phyloP scores from a whole-genome alignment of 192 early-diverging fungal genomes.

The Spizellomyces sp. region DNA sequence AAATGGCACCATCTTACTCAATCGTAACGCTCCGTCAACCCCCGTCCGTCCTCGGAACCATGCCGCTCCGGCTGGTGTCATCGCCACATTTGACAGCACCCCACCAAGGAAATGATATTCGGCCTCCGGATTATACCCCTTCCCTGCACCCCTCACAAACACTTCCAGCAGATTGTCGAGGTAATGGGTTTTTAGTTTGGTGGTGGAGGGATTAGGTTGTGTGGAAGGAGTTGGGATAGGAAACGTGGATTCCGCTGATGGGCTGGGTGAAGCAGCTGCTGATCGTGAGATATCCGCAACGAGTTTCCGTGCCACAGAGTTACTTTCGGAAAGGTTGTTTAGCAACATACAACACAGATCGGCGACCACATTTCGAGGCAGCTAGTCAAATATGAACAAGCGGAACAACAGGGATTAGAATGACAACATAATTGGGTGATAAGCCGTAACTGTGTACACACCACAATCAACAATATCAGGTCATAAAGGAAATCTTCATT shows the following conservation, averaged over 20 bases:
- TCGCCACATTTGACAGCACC: slow-evolving; percentile 88
- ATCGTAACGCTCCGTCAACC: slow-evolving; percentile 67
- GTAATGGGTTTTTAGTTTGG: slow-evolving; percentile 47
- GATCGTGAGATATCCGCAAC: slow-evolving; percentile 39
- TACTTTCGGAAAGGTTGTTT: slow-evolving; percentile 86
- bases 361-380: slow-evolving; percentile 68
- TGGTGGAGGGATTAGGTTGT: slow-evolving; percentile 2
- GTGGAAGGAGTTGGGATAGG: slow-evolving; percentile 19
- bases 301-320: slow-evolving; percentile 58
- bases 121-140: slow-evolving; percentile 77
- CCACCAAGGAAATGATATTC: slow-evolving; percentile 84
- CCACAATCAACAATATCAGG: slow-evolving; percentile 70
- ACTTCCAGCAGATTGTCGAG: slow-evolving; percentile 88
- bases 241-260: background rate
- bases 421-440: too few species aligned
- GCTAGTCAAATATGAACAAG: slow-evolving; percentile 38
- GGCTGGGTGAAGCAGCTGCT: slow-evolving; percentile 13
- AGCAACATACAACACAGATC: slow-evolving; percentile 89
- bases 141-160: slow-evolving; percentile 82
- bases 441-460: slow-evolving; percentile 27
- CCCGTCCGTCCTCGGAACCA: slow-evolving; percentile 65
- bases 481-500: slow-evolving; percentile 71
- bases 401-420: background rate
- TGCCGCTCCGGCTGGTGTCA: slow-evolving; percentile 51
- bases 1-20: slow-evolving; percentile 86